Evolutionary conservation across 257 asterid genomes (phyloP), one percentile per base, ranked within the genome.

Genomic region (Craterostigma plantagineum): DNA sequence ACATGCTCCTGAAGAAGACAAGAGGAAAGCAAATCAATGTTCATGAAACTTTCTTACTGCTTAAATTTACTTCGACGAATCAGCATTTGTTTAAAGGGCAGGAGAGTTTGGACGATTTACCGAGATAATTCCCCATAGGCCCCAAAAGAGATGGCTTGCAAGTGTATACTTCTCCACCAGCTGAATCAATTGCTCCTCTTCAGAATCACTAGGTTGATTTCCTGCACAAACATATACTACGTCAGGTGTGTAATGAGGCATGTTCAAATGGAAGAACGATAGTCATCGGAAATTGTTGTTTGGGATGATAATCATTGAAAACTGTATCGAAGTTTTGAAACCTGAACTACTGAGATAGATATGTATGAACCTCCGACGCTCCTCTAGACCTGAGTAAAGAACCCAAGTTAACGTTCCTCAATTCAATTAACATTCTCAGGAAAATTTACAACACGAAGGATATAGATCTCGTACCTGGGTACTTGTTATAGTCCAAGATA

Each of bases 51-150:
- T 36, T 36, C 11, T 9, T 9, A 3, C 4, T 36, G 3, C 11
- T 36, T 10, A 12, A 36, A 36, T 36, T n/a, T n/a, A n/a, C n/a
- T n/a, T n/a, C n/a, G n/a, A n/a, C n/a, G n/a, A n/a, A n/a, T n/a
- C n/a, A n/a, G n/a, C n/a, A n/a, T n/a, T n/a, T n/a, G n/a, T n/a
- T n/a, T n/a, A n/a, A n/a, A n/a, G n/a, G n/a, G n/a, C n/a, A n/a
- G n/a, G n/a, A n/a, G n/a, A n/a, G n/a, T n/a, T n/a, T n/a, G 27
- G 17, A 46, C 39, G 18, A 35, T 35, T 12, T 67, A 85, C 96
- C 77, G 96, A 85, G 52, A 85, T 77, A 53, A 81, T 51, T 70
- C 96, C 96, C 96, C 96, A 85, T 41, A 85, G 61, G 51, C 74
- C 86, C 96, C 96, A 85, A 52, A 66, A 54, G 50, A 81, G 71